phyloP scores from a whole-genome alignment of 73 alveolate genomes.

The Paramecium tetraurelia region DNA sequence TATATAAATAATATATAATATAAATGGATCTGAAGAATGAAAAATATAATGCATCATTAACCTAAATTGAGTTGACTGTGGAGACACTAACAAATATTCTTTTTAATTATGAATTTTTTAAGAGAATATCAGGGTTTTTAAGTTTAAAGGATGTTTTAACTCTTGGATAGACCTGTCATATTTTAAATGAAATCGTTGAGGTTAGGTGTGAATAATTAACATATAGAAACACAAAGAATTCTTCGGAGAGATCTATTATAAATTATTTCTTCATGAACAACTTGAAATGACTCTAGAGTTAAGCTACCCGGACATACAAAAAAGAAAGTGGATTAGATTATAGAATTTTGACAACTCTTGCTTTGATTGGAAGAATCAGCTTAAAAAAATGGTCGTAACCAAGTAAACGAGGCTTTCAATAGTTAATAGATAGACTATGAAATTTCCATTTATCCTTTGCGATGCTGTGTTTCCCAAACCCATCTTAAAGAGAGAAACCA shows the following conservation, averaged over 20 bases:
- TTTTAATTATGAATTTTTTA: neutral
- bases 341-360: neutral
- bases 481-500: conserved; percentile 10
- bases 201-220: neutral
- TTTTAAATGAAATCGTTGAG: neutral
- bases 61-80: neutral
- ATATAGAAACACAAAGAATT: conserved; percentile 1
- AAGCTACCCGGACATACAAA: neutral
- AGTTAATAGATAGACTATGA: neutral
- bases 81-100: neutral
- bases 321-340: neutral
- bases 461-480: conserved; percentile 19
- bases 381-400: neutral
- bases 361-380: neutral
- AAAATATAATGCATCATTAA: neutral
- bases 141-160: neutral
- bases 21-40: neutral
- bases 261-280: neutral
- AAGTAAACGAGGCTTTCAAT: neutral
- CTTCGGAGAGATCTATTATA: conserved; percentile 24
- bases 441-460: neutral
- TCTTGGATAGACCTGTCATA: neutral
- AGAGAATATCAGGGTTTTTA: neutral
- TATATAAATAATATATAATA: neutral
- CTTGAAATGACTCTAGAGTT: neutral